phyloP scores from a whole-genome alignment of 108 stramenopile species.

The Fragilaria crotonensis region DNA sequence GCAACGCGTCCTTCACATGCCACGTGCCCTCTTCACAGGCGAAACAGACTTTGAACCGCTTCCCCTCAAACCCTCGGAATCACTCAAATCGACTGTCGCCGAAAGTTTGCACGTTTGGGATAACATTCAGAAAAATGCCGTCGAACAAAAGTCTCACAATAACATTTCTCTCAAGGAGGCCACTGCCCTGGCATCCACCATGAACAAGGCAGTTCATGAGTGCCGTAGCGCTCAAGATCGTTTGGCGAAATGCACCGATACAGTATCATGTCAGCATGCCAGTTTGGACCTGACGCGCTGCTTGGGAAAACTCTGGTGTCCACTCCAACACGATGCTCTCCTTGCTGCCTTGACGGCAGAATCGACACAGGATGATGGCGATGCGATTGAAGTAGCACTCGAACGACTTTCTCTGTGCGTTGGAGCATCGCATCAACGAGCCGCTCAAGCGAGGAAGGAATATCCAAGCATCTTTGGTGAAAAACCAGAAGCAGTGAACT shows the following conservation, averaged over 20 bases:
- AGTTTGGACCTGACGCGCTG: constrained; percentile 84
- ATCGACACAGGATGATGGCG: constrained; percentile 22
- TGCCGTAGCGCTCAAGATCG: constrained; percentile 59
- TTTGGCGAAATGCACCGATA: constrained; percentile 47
- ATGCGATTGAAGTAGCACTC: constrained; percentile 53
- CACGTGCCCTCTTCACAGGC: constrained; percentile 41
- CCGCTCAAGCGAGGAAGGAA: background rate
- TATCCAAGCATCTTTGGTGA: background rate
- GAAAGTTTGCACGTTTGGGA: constrained; percentile 78
- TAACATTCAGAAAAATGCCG: constrained; percentile 49
- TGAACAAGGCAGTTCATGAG: constrained; percentile 36
- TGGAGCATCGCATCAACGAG: constrained; percentile 49
- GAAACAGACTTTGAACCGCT: constrained; percentile 52
- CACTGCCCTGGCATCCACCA: constrained; percentile 43
- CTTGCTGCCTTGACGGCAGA: constrained; percentile 32
- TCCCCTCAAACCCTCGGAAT: constrained; percentile 46
- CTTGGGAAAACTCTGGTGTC: constrained; percentile 73
- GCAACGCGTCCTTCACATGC: constrained; percentile 77
- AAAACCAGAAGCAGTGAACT: background rate
- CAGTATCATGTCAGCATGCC: no score
- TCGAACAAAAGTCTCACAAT: constrained; percentile 26
- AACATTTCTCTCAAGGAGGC: constrained; percentile 43
- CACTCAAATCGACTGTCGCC: constrained; percentile 51
- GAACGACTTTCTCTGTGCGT: constrained; percentile 69
- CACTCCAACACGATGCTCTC: constrained; percentile 65